Evolutionary conservation across 495 filamentous ascomycete species (phyloP).

Genomic region (Talaromyces adpressus): DNA sequence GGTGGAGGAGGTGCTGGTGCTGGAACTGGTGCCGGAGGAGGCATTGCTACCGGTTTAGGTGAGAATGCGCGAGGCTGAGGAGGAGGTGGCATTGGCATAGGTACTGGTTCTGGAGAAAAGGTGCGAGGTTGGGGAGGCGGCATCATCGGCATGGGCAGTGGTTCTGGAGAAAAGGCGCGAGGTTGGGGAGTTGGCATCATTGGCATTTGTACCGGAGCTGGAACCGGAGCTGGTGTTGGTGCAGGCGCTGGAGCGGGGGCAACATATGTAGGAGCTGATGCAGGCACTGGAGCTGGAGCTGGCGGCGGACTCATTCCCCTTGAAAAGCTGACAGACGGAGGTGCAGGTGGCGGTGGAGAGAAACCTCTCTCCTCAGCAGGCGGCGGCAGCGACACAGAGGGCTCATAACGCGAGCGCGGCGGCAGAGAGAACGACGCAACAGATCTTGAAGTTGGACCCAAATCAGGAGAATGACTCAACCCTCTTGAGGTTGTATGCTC

Average conservation of each 20-base stretch:
- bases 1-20: background rate
- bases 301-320: background rate
- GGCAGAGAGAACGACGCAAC: background rate
- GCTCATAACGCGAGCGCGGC: background rate
- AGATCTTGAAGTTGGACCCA: background rate
- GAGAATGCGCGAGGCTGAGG: background rate
- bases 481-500: background rate
- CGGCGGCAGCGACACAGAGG: background rate
- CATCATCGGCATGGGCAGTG: slow-evolving; percentile 4
- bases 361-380: background rate
- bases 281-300: background rate
- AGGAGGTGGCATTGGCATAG: background rate
- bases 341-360: background rate
- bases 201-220: background rate
- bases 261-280: slow-evolving; percentile 8
- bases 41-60: background rate
- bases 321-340: background rate
- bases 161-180: background rate
- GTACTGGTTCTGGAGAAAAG: background rate
- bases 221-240: slow-evolving; percentile 1
- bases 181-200: background rate
- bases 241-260: slow-evolving; percentile 5
- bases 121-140: slow-evolving; percentile 5
- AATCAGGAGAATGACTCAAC: background rate
- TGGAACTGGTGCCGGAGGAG: background rate